Evolutionary conservation across 148 eudicot species (phyloP).

Genomic region (Rhododendron vialii): DNA sequence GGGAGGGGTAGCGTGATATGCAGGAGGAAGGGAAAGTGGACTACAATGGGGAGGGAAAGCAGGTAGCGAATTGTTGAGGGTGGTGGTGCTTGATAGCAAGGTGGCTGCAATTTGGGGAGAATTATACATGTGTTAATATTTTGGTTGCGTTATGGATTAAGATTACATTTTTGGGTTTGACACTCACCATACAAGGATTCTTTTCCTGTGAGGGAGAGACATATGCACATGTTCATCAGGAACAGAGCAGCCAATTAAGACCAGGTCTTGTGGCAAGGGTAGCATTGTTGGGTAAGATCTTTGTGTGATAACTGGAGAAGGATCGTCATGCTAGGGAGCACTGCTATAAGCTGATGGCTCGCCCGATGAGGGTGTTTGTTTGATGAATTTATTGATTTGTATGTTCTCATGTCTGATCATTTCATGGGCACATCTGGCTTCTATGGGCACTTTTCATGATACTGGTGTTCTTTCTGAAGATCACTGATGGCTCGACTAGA

Average conservation of each 20-base stretch:
- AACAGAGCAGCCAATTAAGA: too few relatives aligned
- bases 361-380: background rate
- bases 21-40: background rate
- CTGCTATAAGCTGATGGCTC: background rate
- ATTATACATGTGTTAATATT: background rate
- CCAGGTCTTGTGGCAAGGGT: background rate
- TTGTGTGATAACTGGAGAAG: background rate
- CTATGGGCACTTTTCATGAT: background rate
- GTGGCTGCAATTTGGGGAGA: background rate
- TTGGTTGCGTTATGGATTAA: background rate
- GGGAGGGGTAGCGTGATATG: background rate
- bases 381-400: background rate
- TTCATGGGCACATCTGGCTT: too few relatives aligned
- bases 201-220: background rate
- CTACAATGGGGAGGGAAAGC: background rate
- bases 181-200: background rate
- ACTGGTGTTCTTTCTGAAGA: background rate
- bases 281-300: background rate
- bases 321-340: background rate
- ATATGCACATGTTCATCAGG: background rate
- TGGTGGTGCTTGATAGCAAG: background rate
- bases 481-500: background rate
- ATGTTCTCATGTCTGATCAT: background rate
- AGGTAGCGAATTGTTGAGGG: background rate
- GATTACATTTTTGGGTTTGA: background rate